phyloP scores from a whole-genome alignment of 805 yeast genomes.

The Saturnispora mendoncae region DNA sequence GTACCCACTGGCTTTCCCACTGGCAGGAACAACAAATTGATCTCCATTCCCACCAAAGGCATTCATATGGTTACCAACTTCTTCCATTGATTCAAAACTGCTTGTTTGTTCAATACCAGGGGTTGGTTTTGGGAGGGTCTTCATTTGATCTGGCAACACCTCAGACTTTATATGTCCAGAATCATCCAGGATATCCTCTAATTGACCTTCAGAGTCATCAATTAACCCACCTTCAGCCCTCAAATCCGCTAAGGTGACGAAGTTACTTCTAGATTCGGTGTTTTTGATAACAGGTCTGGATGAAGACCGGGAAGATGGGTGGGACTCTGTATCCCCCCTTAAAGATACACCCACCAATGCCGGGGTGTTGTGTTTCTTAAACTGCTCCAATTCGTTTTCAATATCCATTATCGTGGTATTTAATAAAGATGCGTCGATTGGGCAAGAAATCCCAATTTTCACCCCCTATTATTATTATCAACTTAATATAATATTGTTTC shows the following conservation, averaged over 20 bases:
- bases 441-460: too few species aligned
- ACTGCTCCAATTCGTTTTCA: slow-evolving; percentile 45
- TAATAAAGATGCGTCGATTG: background rate
- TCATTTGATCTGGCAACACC: slow-evolving; percentile 28
- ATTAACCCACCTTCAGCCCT: slow-evolving; percentile 43
- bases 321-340: slow-evolving; percentile 17
- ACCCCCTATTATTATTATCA: too few species aligned
- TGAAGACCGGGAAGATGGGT: slow-evolving; percentile 12
- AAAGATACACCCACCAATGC: slow-evolving; percentile 47
- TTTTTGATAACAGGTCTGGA: slow-evolving; percentile 37
- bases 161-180: slow-evolving; percentile 46
- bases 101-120: too few species aligned
- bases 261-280: slow-evolving; percentile 25
- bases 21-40: slow-evolving; percentile 29
- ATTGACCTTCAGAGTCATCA: slow-evolving; percentile 49
- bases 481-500: background rate
- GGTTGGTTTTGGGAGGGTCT: background rate
- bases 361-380: slow-evolving; percentile 39
- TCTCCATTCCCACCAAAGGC: slow-evolving; percentile 28
- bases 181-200: slow-evolving; percentile 43
- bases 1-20: slow-evolving; percentile 18
- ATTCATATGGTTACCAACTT: slow-evolving; percentile 12
- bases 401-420: slow-evolving; percentile 33
- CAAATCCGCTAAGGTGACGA: slow-evolving; percentile 28
- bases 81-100: slow-evolving; percentile 2